Percentiles rank a stretch among this genome's conserved stretches.
Evolutionary conservation across 2,329 filamentous ascomycete species (phyloP).

Genomic region (Monosporascus sp.): DNA sequence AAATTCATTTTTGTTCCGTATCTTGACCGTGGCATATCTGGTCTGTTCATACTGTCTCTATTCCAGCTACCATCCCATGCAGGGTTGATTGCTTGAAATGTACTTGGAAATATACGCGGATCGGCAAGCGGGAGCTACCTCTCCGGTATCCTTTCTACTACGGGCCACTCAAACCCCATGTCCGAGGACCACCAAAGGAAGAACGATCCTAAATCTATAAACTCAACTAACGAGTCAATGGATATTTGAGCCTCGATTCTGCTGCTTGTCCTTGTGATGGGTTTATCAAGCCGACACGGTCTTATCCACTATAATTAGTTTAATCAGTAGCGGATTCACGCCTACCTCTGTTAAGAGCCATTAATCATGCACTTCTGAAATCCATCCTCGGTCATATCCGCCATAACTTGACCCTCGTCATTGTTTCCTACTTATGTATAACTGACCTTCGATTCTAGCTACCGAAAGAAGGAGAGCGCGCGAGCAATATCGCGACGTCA

Average conservation of each 20-base stretch:
- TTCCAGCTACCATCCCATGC: background rate
- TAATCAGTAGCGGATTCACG: background rate
- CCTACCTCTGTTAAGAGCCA: background rate
- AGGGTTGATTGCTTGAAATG: background rate
- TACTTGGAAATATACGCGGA: background rate
- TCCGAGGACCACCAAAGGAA: background rate
- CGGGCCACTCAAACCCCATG: background rate
- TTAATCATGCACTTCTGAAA: background rate
- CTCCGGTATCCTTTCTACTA: background rate
- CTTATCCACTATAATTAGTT: background rate
- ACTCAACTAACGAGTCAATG: background rate
- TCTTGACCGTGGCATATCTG: background rate
- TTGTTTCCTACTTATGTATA: background rate
- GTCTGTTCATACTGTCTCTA: background rate
- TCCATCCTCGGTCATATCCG: background rate
- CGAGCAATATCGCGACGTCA: background rate
- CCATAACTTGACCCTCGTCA: background rate
- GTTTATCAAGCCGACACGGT: too few species aligned
- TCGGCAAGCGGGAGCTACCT: background rate
- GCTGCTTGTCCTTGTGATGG: background rate
- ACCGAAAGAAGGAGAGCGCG: background rate
- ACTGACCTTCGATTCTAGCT: background rate
- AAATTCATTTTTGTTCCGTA: background rate
- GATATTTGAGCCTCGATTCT: background rate
- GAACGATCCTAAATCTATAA: background rate